These are phyloP conservation scores for Candida sp. DNA, from an alignment of 1,139 yeast genomes.

Conservation along the genomic window DNA sequence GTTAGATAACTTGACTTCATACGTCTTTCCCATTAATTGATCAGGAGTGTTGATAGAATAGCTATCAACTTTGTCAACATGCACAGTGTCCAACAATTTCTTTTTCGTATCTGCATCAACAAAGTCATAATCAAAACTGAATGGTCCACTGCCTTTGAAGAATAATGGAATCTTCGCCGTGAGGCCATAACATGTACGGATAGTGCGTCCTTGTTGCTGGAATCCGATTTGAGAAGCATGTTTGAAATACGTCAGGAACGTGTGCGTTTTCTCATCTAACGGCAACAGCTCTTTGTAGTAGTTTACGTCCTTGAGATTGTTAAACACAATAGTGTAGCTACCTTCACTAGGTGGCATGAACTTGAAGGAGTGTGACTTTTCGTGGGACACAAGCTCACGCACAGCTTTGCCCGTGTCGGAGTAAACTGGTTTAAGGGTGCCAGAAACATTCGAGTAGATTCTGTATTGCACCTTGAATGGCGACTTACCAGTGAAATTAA, in stretches of 20 bases:
- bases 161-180: slow-evolving; percentile 50
- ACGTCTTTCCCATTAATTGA: slow-evolving; percentile 70
- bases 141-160: slow-evolving; percentile 83
- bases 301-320: slow-evolving; percentile 56
- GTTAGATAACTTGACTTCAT: slow-evolving; percentile 62
- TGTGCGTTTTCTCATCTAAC: slow-evolving; percentile 37
- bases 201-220: slow-evolving; percentile 12
- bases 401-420: slow-evolving; percentile 32
- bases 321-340: slow-evolving; percentile 72
- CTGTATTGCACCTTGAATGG: slow-evolving; percentile 75
- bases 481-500: slow-evolving; percentile 77
- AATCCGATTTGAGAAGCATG: slow-evolving; percentile 44
- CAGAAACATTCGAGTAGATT: slow-evolving; percentile 53
- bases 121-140: slow-evolving; percentile 59
- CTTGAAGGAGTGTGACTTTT: slow-evolving; percentile 46
- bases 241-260: slow-evolving; percentile 56
- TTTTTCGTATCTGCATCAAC: slow-evolving; percentile 39
- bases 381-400: slow-evolving; percentile 26
- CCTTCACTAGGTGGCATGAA: slow-evolving; percentile 88
- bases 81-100: slow-evolving; percentile 47
- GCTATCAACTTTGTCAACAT: slow-evolving; percentile 46
- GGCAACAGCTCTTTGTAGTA: slow-evolving; percentile 41
- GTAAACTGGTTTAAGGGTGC: slow-evolving; percentile 33
- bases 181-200: slow-evolving; percentile 46
- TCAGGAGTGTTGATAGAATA: slow-evolving; percentile 56